Base-by-base conservation (phyloP, 495 filamentous ascomycete species). In the Aspergillus nanangensis region DNA sequence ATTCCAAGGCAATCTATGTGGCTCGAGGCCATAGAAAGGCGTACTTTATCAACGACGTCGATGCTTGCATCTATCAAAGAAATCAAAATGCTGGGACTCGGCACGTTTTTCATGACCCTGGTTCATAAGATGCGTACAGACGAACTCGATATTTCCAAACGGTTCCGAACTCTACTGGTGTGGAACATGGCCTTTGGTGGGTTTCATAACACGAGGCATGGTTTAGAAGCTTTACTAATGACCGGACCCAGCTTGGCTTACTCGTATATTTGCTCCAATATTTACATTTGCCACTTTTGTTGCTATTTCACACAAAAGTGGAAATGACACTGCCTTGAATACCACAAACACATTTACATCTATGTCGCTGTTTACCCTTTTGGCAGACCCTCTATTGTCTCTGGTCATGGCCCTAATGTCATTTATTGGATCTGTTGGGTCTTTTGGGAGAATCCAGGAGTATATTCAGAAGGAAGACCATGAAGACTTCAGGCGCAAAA, bases 21-120 rank as follows among this genome's bases (percentile, higher is more conserved):
- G 78, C 72, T 76, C 20, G 51, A 58, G 25, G 76, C 77, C 10
- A 79, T 78, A 8, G 67, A 80, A 44, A 64, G 60, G 44, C 74
- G 76, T 15, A 75, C 82, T 23, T 65, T 70, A 18, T 62, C 67
- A 21, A 80, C 74, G 4, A 65, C 65, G 15, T 56, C 68, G 1
- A 71, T 77, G 58, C 55, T 84, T 11, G 56, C 66, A 20, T 70
- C 73, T 0, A 77, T 81, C 47, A 82, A 82, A 52, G 70, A 72
- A 13, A 58, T 87, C 31, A 86, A 85, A 48, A 80, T 83, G 74
- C 70, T 80, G 4, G 83, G 81, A 1, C 56, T 85, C 17, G 58
- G 63, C 22, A 43, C 61, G 17, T 55, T 57, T 3, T 51, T 67
- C 8, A 64, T 67, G 65, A 59, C 47, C 10, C 55, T 53, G 15